phyloP scores from a whole-genome alignment of 805 yeast genomes.

The Saccharomycopsis javanensis region DNA sequence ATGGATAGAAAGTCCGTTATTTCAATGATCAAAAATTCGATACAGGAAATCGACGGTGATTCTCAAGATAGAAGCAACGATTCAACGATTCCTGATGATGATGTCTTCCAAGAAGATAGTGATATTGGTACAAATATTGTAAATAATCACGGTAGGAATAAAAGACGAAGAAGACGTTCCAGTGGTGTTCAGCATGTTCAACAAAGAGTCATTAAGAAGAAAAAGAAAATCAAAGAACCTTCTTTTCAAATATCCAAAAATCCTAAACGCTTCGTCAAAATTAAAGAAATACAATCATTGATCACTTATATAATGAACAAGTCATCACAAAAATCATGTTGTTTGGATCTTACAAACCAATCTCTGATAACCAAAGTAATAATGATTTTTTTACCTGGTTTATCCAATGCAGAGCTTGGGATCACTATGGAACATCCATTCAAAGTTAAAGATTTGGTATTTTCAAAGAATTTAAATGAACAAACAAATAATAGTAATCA shows the following conservation, averaged over 20 bases:
- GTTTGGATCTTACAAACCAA: constrained; percentile 42
- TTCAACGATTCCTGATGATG: background rate
- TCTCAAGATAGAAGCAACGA: background rate
- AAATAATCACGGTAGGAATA: background rate
- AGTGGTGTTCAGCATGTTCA: background rate
- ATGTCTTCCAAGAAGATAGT: background rate
- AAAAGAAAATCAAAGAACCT: background rate
- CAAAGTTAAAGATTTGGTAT: constrained; percentile 15
- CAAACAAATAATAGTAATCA: constrained; percentile 17
- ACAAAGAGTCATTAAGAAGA: background rate
- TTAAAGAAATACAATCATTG: constrained; percentile 38
- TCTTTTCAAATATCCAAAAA: background rate
- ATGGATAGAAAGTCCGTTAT: constrained; percentile 10
- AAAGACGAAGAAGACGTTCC: constrained; percentile 1
- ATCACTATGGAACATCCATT: constrained; percentile 14
- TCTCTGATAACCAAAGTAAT: constrained; percentile 43
- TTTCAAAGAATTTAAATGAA: constrained; percentile 4
- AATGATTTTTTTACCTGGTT: constrained; percentile 55
- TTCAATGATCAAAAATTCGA: constrained; percentile 11
- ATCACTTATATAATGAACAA: constrained; percentile 35
- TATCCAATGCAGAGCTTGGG: constrained; percentile 39
- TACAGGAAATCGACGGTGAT: background rate
- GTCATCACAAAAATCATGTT: constrained; percentile 33
- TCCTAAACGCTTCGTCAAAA: constrained; percentile 20
- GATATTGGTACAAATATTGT: background rate